Conservation (phyloP, 1,284 basidiomycete genomes). For the Boletus subluridellus region DNA sequence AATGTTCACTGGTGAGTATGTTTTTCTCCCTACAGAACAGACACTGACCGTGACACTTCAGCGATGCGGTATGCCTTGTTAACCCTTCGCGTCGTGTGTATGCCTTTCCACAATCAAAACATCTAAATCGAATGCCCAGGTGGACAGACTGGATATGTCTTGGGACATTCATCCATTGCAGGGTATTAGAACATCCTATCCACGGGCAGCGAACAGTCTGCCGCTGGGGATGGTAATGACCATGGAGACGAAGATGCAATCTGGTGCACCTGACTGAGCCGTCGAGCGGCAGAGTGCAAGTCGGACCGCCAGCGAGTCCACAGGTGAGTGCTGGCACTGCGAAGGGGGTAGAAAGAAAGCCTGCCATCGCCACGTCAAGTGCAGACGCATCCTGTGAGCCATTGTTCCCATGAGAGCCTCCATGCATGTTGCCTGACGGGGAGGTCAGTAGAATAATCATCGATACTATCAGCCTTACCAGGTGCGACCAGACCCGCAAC, state of each 20-base stretch:
- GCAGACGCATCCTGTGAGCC: not conserved
- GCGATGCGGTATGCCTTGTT: not conserved
- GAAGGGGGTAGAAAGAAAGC: not conserved
- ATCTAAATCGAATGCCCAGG: constrained; percentile 11
- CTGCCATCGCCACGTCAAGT: not conserved
- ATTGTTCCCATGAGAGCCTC: not conserved
- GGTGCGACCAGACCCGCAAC: not conserved
- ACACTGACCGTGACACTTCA: not conserved
- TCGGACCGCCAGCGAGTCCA: not conserved
- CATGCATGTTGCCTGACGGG: not conserved
- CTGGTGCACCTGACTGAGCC: not conserved
- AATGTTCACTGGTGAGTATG: not conserved
- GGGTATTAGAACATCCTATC: constrained; percentile 1
- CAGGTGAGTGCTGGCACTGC: not conserved
- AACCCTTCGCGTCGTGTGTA: not conserved
- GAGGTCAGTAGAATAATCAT: not conserved
- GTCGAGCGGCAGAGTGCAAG: not conserved
- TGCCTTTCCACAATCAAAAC: constrained; percentile 10
- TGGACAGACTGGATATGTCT: constrained; percentile 17
- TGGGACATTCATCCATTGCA: constrained; percentile 14
- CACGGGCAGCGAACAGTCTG: constrained; percentile 13
- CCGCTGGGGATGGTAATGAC: constrained; percentile 11
- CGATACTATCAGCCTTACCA: not conserved
- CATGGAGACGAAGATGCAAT: constrained; percentile 5
- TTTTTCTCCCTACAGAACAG: not conserved